Evolutionary conservation across 805 yeast genomes (phyloP), one percentile per base, ranked within the genome.

Genomic region (Candida odintsovae): DNA sequence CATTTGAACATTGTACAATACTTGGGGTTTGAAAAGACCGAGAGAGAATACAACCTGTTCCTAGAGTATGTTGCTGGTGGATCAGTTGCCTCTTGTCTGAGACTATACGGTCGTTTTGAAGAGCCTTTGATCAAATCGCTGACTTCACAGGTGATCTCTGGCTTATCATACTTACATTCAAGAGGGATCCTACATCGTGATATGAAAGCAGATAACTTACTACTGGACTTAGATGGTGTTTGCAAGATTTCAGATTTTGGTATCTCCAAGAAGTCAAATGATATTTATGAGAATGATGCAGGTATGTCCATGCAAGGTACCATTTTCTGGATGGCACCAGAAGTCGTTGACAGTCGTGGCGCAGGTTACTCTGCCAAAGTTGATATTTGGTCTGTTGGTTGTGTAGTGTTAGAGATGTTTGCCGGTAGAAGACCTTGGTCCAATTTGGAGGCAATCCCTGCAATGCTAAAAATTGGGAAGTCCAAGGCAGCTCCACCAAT

Each of bases 261-360:
- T 40, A 94, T 94, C 44, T 90, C 97, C 38, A 90, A 89, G 63
- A 80, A 82, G 58, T 80, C 89, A 12, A 77, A 82, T 40, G 90
- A 94, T 61, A 87, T 92, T 21, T 92, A 94, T 63, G 82, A 86
- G 26, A 90, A 94, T 63, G 82, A 88, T 57, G 89, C 96, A 4
- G 97, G 89, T 46, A 87, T 90, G 96, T 90, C 97, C 12, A 89
- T 88, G 95, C 96, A 95, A 66, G 99, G 99, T 21, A 90, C 99
- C 0, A 89, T 95, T 1, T 94, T 90, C 64, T 94, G 99, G 99
- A 94, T 94, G 99, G 99, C 99, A 1, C 99, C 99, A 0, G 99
- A 94, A 62, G 96, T 95, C 53, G 90, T 94, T 43, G 92, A 90
- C 62, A 89, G 88, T 48, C 82, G 78, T 57, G 94, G 82, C 53